phyloP scores from a whole-genome alignment of 352 stramenopile species.

The Phytophthora fragariaefolia region DNA sequence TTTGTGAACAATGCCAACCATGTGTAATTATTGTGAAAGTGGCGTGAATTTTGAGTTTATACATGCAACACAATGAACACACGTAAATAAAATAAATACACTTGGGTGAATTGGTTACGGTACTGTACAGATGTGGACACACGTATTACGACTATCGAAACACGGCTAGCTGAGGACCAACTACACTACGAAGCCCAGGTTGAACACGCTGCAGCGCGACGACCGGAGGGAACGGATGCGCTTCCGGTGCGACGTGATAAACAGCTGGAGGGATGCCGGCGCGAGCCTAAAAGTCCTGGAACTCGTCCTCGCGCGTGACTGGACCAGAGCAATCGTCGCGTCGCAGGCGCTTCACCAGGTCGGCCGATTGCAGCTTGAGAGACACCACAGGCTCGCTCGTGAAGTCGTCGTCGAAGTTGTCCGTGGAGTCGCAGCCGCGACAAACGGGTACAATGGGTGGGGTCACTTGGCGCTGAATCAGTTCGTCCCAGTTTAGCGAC shows the following conservation, averaged over 20 bases:
- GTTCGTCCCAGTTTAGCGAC: slow-evolving; percentile 67
- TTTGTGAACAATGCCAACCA: too few relatives aligned
- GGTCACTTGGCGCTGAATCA: slow-evolving; percentile 64
- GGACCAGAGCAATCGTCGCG: slow-evolving; percentile 34
- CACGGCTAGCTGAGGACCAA: slow-evolving; percentile 6
- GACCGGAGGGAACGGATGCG: slow-evolving; percentile 8
- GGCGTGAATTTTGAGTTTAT: neutral
- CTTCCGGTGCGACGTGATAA: slow-evolving; percentile 10
- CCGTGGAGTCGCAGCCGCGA: slow-evolving; percentile 62
- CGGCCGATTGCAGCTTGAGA: slow-evolving; percentile 41
- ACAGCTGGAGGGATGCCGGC: slow-evolving; percentile 1
- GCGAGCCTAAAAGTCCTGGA: slow-evolving; percentile 40
- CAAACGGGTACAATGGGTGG: slow-evolving; percentile 75
- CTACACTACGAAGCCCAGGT: slow-evolving; percentile 23
- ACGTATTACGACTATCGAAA: slow-evolving; percentile 38
- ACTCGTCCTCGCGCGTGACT: slow-evolving; percentile 35
- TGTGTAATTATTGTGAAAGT: too few relatives aligned
- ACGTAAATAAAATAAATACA: slow-evolving; percentile 26
- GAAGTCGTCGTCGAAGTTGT: slow-evolving; percentile 90
- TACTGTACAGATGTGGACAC: slow-evolving; percentile 26
- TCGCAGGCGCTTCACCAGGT: slow-evolving; percentile 46
- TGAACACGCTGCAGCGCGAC: slow-evolving; percentile 18
- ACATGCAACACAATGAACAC: slow-evolving; percentile 9
- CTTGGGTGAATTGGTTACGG: too few relatives aligned
- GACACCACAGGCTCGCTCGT: slow-evolving; percentile 66